Evolutionary conservation across 176 grass and related monocot genomes (phyloP).

Genomic region (Canna indica): DNA sequence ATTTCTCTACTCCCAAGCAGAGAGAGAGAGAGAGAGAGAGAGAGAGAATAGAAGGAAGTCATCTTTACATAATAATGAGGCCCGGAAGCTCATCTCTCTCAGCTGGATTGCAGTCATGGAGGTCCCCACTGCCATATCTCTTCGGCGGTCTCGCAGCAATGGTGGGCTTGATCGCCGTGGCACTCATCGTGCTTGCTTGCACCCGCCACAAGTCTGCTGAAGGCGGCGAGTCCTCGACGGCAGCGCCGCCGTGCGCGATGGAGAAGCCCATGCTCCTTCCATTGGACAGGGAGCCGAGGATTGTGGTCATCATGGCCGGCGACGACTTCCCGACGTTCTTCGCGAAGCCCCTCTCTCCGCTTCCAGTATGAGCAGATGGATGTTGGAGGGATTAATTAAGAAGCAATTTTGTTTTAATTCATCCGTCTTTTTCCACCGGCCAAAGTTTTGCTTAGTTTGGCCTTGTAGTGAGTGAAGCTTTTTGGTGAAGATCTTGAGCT

Average conservation of each 20-base stretch:
- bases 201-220: conserved; percentile 20
- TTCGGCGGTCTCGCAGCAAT: conserved; percentile 48
- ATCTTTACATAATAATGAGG: background rate
- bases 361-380: background rate
- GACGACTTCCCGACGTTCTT: conserved; percentile 44
- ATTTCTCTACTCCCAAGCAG: no score
- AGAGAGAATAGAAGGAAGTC: no score
- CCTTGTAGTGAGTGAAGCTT: no score
- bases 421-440: background rate
- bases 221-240: background rate
- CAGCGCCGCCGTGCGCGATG: background rate
- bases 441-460: no score
- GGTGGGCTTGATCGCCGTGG: conserved; percentile 41
- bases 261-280: conserved; percentile 27
- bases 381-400: no score
- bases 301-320: conserved; percentile 54
- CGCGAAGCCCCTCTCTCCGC: conserved; percentile 25
- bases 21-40: no score
- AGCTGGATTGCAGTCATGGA: conserved; percentile 35
- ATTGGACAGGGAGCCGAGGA: conserved; percentile 44
- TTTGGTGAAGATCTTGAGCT: no score
- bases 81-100: background rate
- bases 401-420: no score
- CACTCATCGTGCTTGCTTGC: conserved; percentile 43
- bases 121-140: conserved; percentile 50